A percentile compares a stretch with the other conserved stretches of the same genome.
phyloP scores from a whole-genome alignment of 129 eudicot species.

The Mikania micrantha region DNA sequence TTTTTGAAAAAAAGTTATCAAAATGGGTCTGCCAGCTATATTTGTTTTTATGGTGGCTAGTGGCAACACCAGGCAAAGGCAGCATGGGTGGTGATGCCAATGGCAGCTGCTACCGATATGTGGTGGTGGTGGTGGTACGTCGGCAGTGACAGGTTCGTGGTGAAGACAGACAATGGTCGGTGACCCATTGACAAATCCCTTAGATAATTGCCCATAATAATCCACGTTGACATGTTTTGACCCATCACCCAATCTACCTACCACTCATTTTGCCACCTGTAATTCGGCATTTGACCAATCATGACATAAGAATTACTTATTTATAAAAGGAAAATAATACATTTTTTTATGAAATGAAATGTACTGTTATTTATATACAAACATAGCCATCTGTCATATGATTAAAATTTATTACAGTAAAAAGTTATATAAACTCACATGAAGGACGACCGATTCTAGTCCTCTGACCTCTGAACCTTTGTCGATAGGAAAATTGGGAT shows the following conservation, averaged over 20 bases:
- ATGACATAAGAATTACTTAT: conserved; percentile 5
- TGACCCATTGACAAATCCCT: too few relatives aligned
- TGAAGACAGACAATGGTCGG: not conserved
- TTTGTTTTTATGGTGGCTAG: not conserved
- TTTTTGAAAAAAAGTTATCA: too few relatives aligned
- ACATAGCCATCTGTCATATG: not conserved
- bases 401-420: conserved; percentile 1
- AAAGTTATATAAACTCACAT: conserved; percentile 24
- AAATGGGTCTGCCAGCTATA: not conserved
- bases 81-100: not conserved
- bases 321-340: not conserved
- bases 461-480: conserved; percentile 4
- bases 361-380: conserved; percentile 22
- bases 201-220: too few relatives aligned
- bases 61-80: not conserved
- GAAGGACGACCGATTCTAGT: not conserved
- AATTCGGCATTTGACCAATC: not conserved
- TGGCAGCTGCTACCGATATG: not conserved
- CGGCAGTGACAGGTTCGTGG: too few relatives aligned
- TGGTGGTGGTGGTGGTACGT: not conserved
- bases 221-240: not conserved
- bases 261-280: not conserved
- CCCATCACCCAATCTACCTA: not conserved
- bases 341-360: conserved; percentile 4
- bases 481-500: not conserved